phyloP scores from a whole-genome alignment of 805 yeast species.

The Diddensiella santjacobensis region DNA sequence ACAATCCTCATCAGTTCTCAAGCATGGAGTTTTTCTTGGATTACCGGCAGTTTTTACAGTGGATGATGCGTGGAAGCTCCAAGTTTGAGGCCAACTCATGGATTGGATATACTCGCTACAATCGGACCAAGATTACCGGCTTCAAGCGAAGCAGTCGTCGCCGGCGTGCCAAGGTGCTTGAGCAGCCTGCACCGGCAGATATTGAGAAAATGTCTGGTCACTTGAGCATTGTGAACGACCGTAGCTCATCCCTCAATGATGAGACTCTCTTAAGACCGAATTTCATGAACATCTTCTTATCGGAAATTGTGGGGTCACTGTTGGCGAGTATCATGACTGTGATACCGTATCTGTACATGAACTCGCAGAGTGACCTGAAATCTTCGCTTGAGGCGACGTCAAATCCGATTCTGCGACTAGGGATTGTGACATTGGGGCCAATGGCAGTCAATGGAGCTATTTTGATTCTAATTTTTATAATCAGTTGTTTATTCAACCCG shows the following conservation, averaged over 20 bases:
- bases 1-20: conserved; percentile 92
- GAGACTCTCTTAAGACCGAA: conserved; percentile 52
- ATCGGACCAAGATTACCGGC: conserved; percentile 81
- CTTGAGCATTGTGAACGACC: neutral
- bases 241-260: neutral
- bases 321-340: conserved; percentile 55
- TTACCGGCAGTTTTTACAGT: conserved; percentile 73
- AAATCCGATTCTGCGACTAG: conserved; percentile 53
- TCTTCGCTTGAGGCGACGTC: conserved; percentile 37
- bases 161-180: conserved; percentile 37
- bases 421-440: conserved; percentile 34
- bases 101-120: conserved; percentile 57
- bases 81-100: conserved; percentile 58
- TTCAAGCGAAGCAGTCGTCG: conserved; percentile 49
- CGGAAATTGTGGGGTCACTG: conserved; percentile 64
- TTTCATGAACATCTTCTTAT: conserved; percentile 59
- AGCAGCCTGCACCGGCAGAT: conserved; percentile 43
- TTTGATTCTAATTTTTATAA: conserved; percentile 37
- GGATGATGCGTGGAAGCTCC: conserved; percentile 69
- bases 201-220: conserved; percentile 27
- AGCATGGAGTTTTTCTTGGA: conserved; percentile 87
- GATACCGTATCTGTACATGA: conserved; percentile 62
- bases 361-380: conserved; percentile 67
- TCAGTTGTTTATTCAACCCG: conserved; percentile 41
- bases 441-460: conserved; percentile 22